Conservation (phyloP, 495 filamentous ascomycete species). For the Lepidopterella palustris region DNA sequence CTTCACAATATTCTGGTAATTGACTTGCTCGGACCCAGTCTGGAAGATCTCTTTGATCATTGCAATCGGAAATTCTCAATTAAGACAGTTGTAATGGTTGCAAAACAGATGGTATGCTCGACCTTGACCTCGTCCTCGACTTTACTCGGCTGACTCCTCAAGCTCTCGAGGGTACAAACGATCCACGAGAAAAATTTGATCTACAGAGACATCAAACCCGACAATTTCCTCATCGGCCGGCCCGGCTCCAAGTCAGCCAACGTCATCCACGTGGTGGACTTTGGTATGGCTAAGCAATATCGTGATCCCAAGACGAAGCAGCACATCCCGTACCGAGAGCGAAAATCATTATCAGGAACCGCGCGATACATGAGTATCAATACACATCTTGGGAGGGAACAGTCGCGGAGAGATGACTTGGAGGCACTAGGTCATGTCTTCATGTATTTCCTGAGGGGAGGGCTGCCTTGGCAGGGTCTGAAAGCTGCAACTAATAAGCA, state of each 20-base stretch:
- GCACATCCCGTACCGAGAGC: constrained; percentile 96
- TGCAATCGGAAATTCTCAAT: constrained; percentile 92
- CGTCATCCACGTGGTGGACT: constrained; percentile 98
- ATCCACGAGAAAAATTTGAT: constrained; percentile 99
- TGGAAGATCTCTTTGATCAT: constrained; percentile 97
- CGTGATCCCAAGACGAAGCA: constrained; percentile 98
- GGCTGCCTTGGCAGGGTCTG: constrained; percentile 95
- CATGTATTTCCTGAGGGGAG: constrained; percentile 97
- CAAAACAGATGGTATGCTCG: constrained; percentile 89
- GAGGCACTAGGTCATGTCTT: constrained; percentile 97
- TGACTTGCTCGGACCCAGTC: constrained; percentile 88
- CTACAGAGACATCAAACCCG: constrained; percentile 98
- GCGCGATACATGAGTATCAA: constrained; percentile 99
- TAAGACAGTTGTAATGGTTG: constrained; percentile 99
- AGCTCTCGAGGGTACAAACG: constrained; percentile 96
- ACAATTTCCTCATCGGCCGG: constrained; percentile 98
- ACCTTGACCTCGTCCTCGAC: not conserved
- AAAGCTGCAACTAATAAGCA: constrained; percentile 99
- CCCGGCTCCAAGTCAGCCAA: constrained; percentile 87
- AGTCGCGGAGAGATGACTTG: constrained; percentile 92
- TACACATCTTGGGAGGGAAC: constrained; percentile 92
- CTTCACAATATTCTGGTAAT: constrained; percentile 99
- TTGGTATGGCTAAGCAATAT: constrained; percentile 99
- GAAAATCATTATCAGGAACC: constrained; percentile 94
- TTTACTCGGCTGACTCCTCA: constrained; percentile 26